Conservation (phyloP, 805 yeast species). For the Grigorovia humatica region DNA sequence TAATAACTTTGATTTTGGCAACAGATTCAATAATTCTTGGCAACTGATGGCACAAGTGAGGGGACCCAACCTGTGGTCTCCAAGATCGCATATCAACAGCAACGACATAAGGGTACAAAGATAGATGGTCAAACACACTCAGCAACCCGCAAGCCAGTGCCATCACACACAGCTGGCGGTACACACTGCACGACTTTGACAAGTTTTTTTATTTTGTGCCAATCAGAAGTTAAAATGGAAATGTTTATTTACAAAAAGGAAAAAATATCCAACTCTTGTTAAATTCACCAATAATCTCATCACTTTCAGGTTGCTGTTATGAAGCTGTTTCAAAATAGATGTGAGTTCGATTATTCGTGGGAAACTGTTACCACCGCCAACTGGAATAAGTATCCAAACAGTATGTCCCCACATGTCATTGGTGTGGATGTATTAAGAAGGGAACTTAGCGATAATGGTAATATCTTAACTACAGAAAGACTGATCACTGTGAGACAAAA, state of each 20-base stretch:
- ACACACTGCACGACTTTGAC: no score
- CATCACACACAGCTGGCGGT: no score
- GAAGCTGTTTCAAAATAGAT: constrained; percentile 69
- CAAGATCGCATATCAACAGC: constrained; percentile 12
- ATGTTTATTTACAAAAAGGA: no score
- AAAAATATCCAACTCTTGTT: no score
- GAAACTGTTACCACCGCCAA: constrained; percentile 91
- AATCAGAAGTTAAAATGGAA: no score
- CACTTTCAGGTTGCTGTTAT: constrained; percentile 17
- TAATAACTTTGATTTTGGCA: constrained; percentile 32
- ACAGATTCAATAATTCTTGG: constrained; percentile 24
- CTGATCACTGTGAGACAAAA: constrained; percentile 81
- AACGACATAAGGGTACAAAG: neutral
- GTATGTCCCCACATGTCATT: constrained; percentile 80
- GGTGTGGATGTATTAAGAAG: constrained; percentile 84
- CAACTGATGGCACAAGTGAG: constrained; percentile 30
- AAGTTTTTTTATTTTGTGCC: neutral
- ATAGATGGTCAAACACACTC: neutral
- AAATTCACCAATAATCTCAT: no score
- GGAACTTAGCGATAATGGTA: constrained; percentile 45
- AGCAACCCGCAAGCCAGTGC: no score
- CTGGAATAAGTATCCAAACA: constrained; percentile 97
- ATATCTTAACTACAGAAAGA: constrained; percentile 67
- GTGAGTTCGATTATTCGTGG: constrained; percentile 78
- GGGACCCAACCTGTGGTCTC: constrained; percentile 29